Base-by-base conservation (phyloP, 805 yeast species). In the Yamadazyma kitorensis region DNA sequence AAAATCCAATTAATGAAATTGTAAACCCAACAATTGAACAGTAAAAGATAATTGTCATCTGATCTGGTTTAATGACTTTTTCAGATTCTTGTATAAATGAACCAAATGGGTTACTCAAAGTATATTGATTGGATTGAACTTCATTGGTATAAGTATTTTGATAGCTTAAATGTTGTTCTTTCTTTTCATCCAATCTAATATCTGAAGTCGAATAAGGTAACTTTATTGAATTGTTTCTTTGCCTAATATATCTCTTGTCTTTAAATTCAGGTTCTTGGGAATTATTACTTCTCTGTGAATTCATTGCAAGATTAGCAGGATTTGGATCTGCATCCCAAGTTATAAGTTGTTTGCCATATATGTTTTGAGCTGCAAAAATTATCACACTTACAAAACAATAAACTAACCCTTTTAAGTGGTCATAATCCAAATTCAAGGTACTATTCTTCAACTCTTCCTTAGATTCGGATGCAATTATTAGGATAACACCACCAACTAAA, bases 331-430 rank as follows among this genome's bases (percentile, higher is more conserved):
- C 49, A 58, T 23, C 89, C 68, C 69, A 61, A 1, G 68, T 86
- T 41, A 87, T 74, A 24, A 88, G 78, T 43, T 78, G 81, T 59
- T 88, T 88, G 24, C 93, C 88, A 57, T 86, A 87, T 28, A 88
- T 84, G 53, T 87, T 87, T 52, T 87, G 95, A 2, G 80, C 75
- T 4, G 91, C 95, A 64, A 88, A 87, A 13, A 86, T 76, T 6
- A 83, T 54, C 31, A 89, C 74, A 4, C 93, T 78, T 19, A 77
- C 39, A 7, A 81, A 59, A 9, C 95, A 91, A 50, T 73, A 82
- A 2, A 73, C 19, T n/a, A 86, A 59, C 5, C 96, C 96, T 40
- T 67, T 54, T 27, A 78, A 55, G 44, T 76, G 73, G 8, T 42
- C 41, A n/a, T n/a, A n/a, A n/a, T n/a, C n/a, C n/a, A n/a, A n/a